Conservation (phyloP, 2,329 filamentous ascomycete genomes). For the Diplocarpon mali region DNA sequence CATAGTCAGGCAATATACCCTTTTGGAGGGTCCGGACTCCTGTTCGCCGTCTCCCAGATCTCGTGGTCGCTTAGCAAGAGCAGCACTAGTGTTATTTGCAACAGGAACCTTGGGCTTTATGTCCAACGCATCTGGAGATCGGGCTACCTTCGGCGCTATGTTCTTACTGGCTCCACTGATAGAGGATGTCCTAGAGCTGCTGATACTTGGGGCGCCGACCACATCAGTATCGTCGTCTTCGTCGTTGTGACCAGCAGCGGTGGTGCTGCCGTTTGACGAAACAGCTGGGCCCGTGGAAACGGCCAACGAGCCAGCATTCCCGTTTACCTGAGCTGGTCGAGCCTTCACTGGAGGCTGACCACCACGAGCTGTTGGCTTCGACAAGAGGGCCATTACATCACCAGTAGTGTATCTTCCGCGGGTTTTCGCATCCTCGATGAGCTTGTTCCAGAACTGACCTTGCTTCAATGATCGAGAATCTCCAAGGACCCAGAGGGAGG, state of each 20-base stretch:
- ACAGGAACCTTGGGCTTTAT: neutral
- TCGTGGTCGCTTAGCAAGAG: conserved; percentile 1
- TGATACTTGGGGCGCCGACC: conserved; percentile 11
- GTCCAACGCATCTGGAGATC: neutral
- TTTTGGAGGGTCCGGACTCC: conserved; percentile 9
- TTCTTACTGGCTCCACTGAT: neutral
- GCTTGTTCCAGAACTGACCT: conserved; percentile 80
- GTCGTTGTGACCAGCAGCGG: neutral
- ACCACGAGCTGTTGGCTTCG: conserved; percentile 31
- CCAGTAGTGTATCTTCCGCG: conserved; percentile 69
- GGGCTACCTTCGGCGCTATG: neutral
- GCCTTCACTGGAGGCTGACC: conserved; percentile 6
- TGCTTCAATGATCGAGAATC: conserved; percentile 79
- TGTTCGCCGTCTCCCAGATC: conserved; percentile 2
- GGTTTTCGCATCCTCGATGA: conserved; percentile 70
- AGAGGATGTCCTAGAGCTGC: conserved; percentile 9
- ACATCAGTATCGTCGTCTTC: conserved; percentile 16
- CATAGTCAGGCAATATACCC: conserved; percentile 7
- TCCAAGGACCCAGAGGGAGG: conserved; percentile 90
- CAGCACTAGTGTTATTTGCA: neutral
- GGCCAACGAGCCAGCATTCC: neutral
- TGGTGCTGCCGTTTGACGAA: neutral
- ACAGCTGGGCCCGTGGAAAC: neutral
- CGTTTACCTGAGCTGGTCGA: neutral
- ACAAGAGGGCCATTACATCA: conserved; percentile 43